Percentiles rank a stretch among this genome's conserved stretches.
phyloP scores from a whole-genome alignment of 148 eudicot species.

The Rhododendron simsii region DNA sequence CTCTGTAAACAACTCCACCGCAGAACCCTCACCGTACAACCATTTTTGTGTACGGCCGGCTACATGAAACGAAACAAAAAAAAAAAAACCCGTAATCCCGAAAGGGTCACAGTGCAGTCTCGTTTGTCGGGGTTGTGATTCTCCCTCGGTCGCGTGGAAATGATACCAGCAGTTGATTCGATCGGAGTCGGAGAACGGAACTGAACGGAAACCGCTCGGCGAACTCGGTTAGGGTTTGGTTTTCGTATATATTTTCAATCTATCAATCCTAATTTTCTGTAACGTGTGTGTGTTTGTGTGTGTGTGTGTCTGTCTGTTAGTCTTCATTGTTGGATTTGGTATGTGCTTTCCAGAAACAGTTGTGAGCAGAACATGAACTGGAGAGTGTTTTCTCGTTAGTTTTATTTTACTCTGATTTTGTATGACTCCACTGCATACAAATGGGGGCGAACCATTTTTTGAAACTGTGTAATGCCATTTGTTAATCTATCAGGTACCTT shows the following conservation, averaged over 20 bases:
- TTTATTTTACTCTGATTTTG: neutral
- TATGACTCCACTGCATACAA: neutral
- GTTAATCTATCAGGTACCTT: neutral
- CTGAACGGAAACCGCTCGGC: neutral
- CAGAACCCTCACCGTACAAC: neutral
- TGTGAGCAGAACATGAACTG: neutral
- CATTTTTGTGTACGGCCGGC: too few relatives aligned
- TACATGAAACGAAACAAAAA: neutral
- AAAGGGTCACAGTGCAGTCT: too few relatives aligned
- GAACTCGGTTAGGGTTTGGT: too few relatives aligned
- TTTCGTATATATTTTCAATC: neutral
- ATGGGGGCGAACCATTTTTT: neutral
- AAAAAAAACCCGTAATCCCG: too few relatives aligned
- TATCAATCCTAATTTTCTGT: neutral
- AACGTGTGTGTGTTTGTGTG: neutral
- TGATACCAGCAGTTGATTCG: neutral
- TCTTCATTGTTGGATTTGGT: neutral
- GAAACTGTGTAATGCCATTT: too few relatives aligned
- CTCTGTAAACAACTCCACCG: neutral
- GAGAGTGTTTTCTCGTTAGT: neutral
- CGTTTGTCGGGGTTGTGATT: neutral
- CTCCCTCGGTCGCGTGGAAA: neutral
- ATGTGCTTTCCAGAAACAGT: neutral
- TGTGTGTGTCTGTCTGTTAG: too few relatives aligned
- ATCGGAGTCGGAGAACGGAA: neutral